These are phyloP conservation scores for Sarcodon aspratus DNA, from an alignment of 768 basidiomycete species.

Conservation along the genomic window DNA sequence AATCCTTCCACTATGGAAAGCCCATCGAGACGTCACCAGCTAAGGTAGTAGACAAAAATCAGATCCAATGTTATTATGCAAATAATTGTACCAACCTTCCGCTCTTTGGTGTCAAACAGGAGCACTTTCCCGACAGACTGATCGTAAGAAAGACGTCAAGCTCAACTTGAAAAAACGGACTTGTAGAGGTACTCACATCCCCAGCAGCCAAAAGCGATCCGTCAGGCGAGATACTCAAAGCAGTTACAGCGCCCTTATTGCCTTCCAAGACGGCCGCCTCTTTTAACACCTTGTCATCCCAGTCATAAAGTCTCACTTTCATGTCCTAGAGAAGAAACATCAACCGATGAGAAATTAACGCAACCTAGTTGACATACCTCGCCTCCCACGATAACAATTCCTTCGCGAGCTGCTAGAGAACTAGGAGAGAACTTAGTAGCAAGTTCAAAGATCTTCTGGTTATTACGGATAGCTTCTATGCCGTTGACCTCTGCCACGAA, in stretches of 20 bases:
- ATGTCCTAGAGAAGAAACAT: constrained; percentile 36
- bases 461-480: constrained; percentile 58
- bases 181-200: constrained; percentile 48
- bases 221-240: constrained; percentile 72
- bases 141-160: constrained; percentile 1
- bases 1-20: constrained; percentile 76
- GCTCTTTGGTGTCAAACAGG: constrained; percentile 60
- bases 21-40: constrained; percentile 71
- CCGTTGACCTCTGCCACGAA: constrained; percentile 49
- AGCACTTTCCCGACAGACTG: constrained; percentile 77
- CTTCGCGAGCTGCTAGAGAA: constrained; percentile 40
- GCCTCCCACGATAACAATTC: constrained; percentile 58
- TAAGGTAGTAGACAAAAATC: constrained; percentile 13
- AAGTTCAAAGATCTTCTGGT: constrained; percentile 54
- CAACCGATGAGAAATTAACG: background rate
- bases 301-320: constrained; percentile 63
- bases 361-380: constrained; percentile 36
- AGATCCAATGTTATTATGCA: background rate
- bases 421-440: constrained; percentile 38
- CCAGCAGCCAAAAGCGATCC: constrained; percentile 69
- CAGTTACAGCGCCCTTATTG: constrained; percentile 60
- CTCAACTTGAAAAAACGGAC: background rate
- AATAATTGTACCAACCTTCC: constrained; percentile 32
- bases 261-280: constrained; percentile 49
- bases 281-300: constrained; percentile 54